Evolutionary conservation across 164 flowering plant species (phyloP).

Genomic region (Piper longum): DNA sequence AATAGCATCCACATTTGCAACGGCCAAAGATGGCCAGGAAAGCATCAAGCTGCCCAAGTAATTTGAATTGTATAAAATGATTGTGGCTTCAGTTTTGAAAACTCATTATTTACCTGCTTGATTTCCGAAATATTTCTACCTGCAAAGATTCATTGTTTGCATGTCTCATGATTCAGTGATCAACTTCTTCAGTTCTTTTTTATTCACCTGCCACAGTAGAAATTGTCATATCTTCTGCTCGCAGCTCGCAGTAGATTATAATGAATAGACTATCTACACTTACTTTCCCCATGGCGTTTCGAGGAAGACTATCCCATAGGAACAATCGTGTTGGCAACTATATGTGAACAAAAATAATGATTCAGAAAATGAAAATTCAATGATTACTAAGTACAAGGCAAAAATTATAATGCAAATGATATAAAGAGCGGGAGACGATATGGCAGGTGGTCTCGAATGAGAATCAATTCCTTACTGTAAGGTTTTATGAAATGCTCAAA

Average conservation of each 20-base stretch:
- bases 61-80: no score
- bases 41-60: no score
- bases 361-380: background rate
- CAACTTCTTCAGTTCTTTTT: conserved; percentile 29
- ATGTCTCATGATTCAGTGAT: background rate
- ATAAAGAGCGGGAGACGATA: no score
- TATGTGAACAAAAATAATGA: background rate
- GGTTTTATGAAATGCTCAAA: no score
- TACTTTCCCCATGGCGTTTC: conserved; percentile 98
- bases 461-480: no score
- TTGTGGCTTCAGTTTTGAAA: background rate
- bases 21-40: no score
- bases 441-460: no score
- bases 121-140: background rate
- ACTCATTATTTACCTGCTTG: background rate
- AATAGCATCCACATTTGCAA: no score
- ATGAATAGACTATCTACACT: background rate
- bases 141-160: no score
- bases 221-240: background rate
- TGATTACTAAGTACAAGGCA: background rate
- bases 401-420: no score
- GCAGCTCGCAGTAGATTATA: no score
- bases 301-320: conserved; percentile 75
- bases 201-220: conserved; percentile 40
- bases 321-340: conserved; percentile 74